These are phyloP conservation scores for Penicillium sp. DNA, from an alignment of 2,329 filamentous ascomycete genomes.

Conservation along the genomic window DNA sequence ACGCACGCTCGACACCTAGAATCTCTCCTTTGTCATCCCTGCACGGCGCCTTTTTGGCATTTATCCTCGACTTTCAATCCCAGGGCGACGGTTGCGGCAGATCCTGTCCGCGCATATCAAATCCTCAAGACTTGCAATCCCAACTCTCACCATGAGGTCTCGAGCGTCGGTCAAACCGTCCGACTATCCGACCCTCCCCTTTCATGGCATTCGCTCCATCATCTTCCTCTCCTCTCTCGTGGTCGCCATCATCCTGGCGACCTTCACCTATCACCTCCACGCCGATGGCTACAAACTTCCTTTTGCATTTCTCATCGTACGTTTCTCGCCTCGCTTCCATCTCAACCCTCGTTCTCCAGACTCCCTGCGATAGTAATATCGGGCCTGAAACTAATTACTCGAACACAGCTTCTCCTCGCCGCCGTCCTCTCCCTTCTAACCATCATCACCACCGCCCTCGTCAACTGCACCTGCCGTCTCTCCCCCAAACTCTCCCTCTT, in stretches of 20 bases:
- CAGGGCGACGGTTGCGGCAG: no score
- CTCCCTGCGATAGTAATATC: background rate
- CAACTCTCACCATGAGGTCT: constrained; percentile 23
- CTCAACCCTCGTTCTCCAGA: background rate
- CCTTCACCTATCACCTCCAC: constrained; percentile 51
- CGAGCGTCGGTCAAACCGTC: constrained; percentile 31
- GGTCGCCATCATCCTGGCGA: constrained; percentile 49
- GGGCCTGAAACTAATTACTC: no score
- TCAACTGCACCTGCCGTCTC: constrained; percentile 49
- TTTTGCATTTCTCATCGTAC: constrained; percentile 56
- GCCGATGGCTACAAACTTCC: constrained; percentile 49
- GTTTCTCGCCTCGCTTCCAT: constrained; percentile 11
- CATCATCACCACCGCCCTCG: constrained; percentile 43
- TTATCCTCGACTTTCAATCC: no score
- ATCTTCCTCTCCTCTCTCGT: constrained; percentile 49
- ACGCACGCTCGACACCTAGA: background rate
- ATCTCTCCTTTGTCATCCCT: background rate
- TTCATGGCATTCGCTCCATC: constrained; percentile 35
- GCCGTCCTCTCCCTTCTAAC: constrained; percentile 49
- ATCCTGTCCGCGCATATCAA: background rate
- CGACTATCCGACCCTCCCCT: constrained; percentile 36
- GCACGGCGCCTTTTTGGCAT: no score
- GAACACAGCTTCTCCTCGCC: constrained; percentile 45
- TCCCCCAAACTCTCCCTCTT: constrained; percentile 47
- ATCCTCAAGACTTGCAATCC: background rate